Base-by-base conservation (phyloP, 1,284 basidiomycete species). In the Ganoderma meredithae region DNA sequence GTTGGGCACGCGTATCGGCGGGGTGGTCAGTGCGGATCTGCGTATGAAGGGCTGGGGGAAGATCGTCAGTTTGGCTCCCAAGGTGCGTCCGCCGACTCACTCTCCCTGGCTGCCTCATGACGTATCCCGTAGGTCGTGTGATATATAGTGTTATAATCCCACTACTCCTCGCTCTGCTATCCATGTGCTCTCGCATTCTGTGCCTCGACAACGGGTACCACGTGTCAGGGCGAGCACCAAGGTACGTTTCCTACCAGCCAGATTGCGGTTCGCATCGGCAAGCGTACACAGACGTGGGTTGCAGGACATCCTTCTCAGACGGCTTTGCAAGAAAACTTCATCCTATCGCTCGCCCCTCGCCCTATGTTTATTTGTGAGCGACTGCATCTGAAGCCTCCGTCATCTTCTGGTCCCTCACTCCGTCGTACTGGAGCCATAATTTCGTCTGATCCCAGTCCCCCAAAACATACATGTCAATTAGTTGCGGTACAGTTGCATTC, bases 11-110 rank as follows among this genome's bases (percentile, higher is more conserved):
- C 90, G 97, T 75, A 95, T 99, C 72, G 94, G 93, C 76, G 96
- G 97, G 0, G 92, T 97, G 36, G 97, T 99, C 22, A 96, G 94
- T 69, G 92, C 93, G 4, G 97, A 98, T 77, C 80, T 99, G 76
- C 86, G 96, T 72, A 88, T 93, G 82, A 95, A 93, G 78, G 96
- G 96, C 0, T 99, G 97, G 97, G 91, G 93, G 17, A 99, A 99
- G 83, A 94, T 99, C 73, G 89, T 96, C 66, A 92, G 91, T 80
- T 82, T 98, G 76, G 96, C 97, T 75, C 94, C 95, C 64, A 97
- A 97, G 86, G 97, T 97, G 79, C 69, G 83, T 71, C 1, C 9
- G 25, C 25, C 8, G 5, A 12, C 36, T 9, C 9, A 22, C 19
- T 3, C 15, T 8, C 2, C 40, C 5, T 58, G 33, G 9, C 39